Base-by-base conservation (phyloP, 768 basidiomycete species). In the Gymnopilus junonius region DNA sequence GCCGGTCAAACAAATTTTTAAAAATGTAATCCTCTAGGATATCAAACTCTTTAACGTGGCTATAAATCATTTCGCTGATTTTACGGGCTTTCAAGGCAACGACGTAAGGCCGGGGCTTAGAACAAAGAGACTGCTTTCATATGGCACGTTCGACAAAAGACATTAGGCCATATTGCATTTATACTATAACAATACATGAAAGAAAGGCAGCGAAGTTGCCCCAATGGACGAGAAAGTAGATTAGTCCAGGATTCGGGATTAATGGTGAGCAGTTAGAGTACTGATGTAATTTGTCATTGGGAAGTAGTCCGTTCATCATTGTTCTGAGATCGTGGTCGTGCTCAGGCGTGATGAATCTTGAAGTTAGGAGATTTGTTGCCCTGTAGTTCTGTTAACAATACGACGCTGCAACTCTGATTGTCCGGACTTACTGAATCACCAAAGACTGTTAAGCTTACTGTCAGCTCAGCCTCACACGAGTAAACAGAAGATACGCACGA, bases 351-450 rank as follows among this genome's bases (percentile, higher is more conserved):
- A 45, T 65, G 65, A 58, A 76, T 74, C 66, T 63, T 72, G 69
- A 76, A 76, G 12, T 62, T 68, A 17, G 69, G 73, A 2, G 74
- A 76, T 20, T 67, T 72, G 64, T 76, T 76, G 25, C 74, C 75
- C 75, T 71, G n/a, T 50, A 27, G 12, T 7, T 60, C 11, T 48
- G 17, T 48, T 32, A 48, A 29, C 17, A 4, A 21, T 27, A 14
- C 29, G 7, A 10, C 14, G n/a, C 14, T 15, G 15, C 42, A 21
- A 35, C 34, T 7, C 2, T 8, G 66, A 20, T 63, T 62, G 5
- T 70, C 73, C n/a, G 5, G 15, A 55, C 65, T 72, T 82, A 76
- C 83, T 5, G 82, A 83, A 69, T 84, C 81, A 42, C 83, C 83
- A 45, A 84, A 72, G 31, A 84, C 83, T 84, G 59, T 1, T 11